Evolutionary conservation across 495 filamentous ascomycete species (phyloP), one percentile per base, ranked within the genome.

Genomic region (Lepraria neglecta): DNA sequence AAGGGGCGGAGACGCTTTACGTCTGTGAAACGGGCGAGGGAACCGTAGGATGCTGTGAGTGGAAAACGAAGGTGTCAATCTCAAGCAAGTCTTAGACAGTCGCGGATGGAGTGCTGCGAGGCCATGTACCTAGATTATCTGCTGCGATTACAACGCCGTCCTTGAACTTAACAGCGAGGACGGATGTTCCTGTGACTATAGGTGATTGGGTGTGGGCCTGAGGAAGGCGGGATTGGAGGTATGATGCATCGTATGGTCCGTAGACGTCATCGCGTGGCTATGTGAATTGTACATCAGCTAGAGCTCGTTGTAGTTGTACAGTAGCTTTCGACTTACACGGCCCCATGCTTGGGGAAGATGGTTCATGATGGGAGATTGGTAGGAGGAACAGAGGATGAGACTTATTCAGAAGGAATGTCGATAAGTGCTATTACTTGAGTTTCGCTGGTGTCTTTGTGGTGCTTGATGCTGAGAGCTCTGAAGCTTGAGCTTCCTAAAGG

Each of bases 331-430:
- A 76, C 85, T 71, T 90, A 97, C 94, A 76, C 92, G 88, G 72
- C 92, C 92, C 92, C 92, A 97, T 68, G 86, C 86, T 84, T 95
- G 89, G 62, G 92, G 92, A 72, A 90, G 83, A 77, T 97, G 92
- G 74, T 97, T 92, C 92, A 97, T 97, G 48, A 19, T 52, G 28
- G 48, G n/a, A 52, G 28, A 17, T 9, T 19, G 0, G 9, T 6
- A 52, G 48, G 9, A 38, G 24, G 1, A 7, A 10, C 12, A 38
- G 35, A 38, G 35, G 35, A 38, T 2, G 35, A 12, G 35, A 10
- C 35, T 38, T 6, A 6, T 38, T 38, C 7, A 7, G 35, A 38
- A 38, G 12, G 9, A 10, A 38, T 38, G 9, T 11, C 7, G 35
- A 38, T 10, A 1, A 10, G 35, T 38, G 35, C 9, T 38, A 10